Evolutionary conservation across 805 yeast species (phyloP).

Genomic region (Yamadazyma sp.): DNA sequence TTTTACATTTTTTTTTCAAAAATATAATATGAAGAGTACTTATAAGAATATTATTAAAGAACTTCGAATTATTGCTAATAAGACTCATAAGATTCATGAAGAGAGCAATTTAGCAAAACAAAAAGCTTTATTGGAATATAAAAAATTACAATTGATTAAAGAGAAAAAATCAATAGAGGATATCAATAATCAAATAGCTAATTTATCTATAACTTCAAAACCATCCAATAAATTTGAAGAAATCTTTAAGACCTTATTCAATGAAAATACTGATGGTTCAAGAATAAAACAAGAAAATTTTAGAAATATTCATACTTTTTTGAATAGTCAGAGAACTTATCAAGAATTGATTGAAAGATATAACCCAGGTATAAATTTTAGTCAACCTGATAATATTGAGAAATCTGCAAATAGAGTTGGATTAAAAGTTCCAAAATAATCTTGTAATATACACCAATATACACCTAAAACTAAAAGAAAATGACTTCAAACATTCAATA

Average conservation of each 20-base stretch:
- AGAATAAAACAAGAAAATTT: constrained; percentile 28
- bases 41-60: constrained; percentile 33
- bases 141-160: constrained; percentile 43
- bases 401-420: constrained; percentile 91
- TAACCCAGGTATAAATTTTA: constrained; percentile 77
- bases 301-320: constrained; percentile 57
- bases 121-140: constrained; percentile 46
- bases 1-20: no score
- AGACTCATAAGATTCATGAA: constrained; percentile 34
- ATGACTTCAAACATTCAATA: neutral
- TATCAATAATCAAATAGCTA: constrained; percentile 26
- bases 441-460: constrained; percentile 1
- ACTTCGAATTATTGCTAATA: constrained; percentile 34
- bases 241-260: constrained; percentile 8
- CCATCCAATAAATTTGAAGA: constrained; percentile 12
- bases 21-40: constrained; percentile 8
- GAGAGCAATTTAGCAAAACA: constrained; percentile 42
- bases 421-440: constrained; percentile 37
- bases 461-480: neutral
- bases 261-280: constrained; percentile 5
- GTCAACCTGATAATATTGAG: constrained; percentile 73
- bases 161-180: constrained; percentile 33
- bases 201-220: constrained; percentile 14
- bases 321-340: constrained; percentile 73
- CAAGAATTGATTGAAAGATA: constrained; percentile 78